Base-by-base conservation (phyloP, 306 rosid genomes). In the Datisca glomerata region DNA sequence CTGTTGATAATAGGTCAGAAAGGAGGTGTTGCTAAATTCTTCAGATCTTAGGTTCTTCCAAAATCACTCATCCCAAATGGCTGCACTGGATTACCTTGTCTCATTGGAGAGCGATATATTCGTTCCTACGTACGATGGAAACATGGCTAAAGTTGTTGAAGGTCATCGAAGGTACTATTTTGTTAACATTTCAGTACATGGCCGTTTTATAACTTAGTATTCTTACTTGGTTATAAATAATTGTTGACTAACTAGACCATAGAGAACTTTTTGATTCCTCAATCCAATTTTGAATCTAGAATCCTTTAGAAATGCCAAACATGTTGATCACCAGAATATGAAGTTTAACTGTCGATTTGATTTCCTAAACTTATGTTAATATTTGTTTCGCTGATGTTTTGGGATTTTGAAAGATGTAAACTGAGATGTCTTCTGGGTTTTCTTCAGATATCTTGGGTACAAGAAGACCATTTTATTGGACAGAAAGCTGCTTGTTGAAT, bases 51-150 rank as follows among this genome's bases (percentile, higher is more conserved):
- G 61, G 47, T 80, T 77, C 54, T 89, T 89, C 62, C 93, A 84
- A 59, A 89, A 89, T 55, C 98, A 89, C 63, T 89, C 98, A 36
- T 89, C 98, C 56, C 98, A 89, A 63, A 89, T 89, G 98, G 95
- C 98, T 10, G 98, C 98, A 22, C 59, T 84, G 64, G 98, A 89
- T 77, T 89, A 89, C 57, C 93, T 89, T 12, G 98, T 89, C 47
- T 83, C 98, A 19, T 57, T 84, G 59, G 93, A 89, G 73, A 89
- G 98, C 41, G 95, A 89, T 69, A 83, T 84, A 39, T 89, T 89
- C 59, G 84, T 89, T 60, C 98, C 98, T 49, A 89, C 98, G 0
- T 89, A 80, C 61, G 98, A 89, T 27, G 98, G 98, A 66, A 89
- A 89, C 69, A 89, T 89, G 98, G 98, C 98, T 51, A 89, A 84